Base-by-base conservation (phyloP, 257 asterid species). In the Penstemon eatonii region DNA sequence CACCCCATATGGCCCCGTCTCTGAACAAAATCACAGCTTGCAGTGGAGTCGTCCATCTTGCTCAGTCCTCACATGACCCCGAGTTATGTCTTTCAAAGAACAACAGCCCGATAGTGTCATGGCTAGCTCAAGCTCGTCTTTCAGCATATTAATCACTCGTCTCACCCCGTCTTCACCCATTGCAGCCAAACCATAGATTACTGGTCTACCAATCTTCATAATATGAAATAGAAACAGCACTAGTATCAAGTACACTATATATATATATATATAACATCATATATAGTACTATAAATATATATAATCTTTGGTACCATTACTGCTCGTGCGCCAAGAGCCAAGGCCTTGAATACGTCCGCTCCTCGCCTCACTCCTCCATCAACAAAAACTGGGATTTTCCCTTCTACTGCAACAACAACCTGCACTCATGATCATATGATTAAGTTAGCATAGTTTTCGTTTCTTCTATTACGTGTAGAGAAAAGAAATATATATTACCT, bases 281-380 rank as follows among this genome's bases (percentile, higher is more conserved):
- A 15, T 15, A 0, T 13, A 33, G 12, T 11, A 3, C 25, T 33
- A 25, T 45, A 40, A 45, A 51, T 3, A 51, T 19, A 5, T 5
- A 8, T 37, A 49, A n/a, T 5, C 6, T 42, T 68, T 25, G 2
- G 33, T 78, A 85, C 95, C 85, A 87, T 54, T 49, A 85, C 88
- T 39, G 87, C 90, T 70, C 75, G 79, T 55, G 92, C 95, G 4
- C 95, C 92, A 18, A 85, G 85, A 60, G 92, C 89, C 63, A 87
- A 78, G 73, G 90, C 92, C 83, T 87, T 87, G 80, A 87, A 87
- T 65, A 85, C 60, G 54, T 85, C 92, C 4, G 92, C 80, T 57
- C 92, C 95, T 9, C 95, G 79, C 70, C 95, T 82, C 66, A 87
- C 77, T 9, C 95, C 92, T 59, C 95, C 95, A 64, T 87, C 92